Percentiles rank a stretch among this genome's conserved stretches.
Conservation (phyloP, 108 stramenopile genomes). For the Nitzschia inconspicua region DNA sequence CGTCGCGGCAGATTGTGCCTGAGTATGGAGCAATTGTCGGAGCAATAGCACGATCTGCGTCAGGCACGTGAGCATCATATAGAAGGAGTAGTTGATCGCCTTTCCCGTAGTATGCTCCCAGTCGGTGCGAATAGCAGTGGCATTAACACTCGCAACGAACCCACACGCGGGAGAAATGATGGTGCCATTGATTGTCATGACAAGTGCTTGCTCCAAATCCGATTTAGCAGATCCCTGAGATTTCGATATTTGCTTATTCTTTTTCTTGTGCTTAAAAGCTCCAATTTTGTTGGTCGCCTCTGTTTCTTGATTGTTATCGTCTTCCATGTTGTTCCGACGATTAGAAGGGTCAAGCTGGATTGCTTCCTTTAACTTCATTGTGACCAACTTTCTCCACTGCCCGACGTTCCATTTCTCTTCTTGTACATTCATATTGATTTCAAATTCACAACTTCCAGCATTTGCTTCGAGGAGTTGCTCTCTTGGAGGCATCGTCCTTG, state of each 20-base stretch:
- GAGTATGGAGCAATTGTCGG: slow-evolving; percentile 82
- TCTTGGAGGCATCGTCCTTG: slow-evolving; percentile 42
- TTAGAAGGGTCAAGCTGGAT: not conserved
- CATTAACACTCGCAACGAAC: slow-evolving; percentile 67
- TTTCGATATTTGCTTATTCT: slow-evolving; percentile 2
- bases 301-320: slow-evolving; percentile 2
- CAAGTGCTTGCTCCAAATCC: slow-evolving; percentile 51
- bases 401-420: slow-evolving; percentile 60
- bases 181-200: slow-evolving; percentile 61
- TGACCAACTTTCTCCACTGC: slow-evolving; percentile 58
- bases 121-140: slow-evolving; percentile 82
- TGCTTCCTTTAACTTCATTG: slow-evolving; percentile 8
- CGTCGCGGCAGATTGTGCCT: slow-evolving; percentile 74
- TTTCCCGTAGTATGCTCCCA: slow-evolving; percentile 81
- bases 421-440: slow-evolving; percentile 66
- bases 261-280: not conserved
- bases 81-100: slow-evolving; percentile 89
- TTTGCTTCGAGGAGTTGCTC: slow-evolving; percentile 62
- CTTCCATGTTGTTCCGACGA: not conserved
- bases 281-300: slow-evolving; percentile 4
- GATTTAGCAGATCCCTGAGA: slow-evolving; percentile 8
- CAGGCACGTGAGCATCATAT: slow-evolving; percentile 88
- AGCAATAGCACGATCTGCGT: slow-evolving; percentile 86
- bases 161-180: slow-evolving; percentile 70
- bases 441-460: slow-evolving; percentile 76